Conservation (phyloP, 768 basidiomycete species). For the Pholiota molesta region DNA sequence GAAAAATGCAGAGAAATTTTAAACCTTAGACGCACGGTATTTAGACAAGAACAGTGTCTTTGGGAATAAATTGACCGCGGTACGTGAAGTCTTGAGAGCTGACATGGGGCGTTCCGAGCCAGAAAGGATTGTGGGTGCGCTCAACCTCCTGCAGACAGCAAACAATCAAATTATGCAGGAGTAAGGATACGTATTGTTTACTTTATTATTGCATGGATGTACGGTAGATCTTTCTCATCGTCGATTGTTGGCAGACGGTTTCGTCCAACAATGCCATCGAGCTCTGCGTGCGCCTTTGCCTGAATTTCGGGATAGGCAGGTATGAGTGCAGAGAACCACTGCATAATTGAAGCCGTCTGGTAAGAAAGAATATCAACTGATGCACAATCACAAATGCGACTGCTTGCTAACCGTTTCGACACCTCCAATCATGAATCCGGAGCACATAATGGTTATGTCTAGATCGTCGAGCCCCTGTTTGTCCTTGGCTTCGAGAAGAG, state of each 20-base stretch:
- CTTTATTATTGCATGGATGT: slow-evolving; percentile 31
- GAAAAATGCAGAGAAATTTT: background rate
- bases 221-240: slow-evolving; percentile 25
- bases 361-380: background rate
- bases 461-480: slow-evolving; percentile 38
- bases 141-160: slow-evolving; percentile 31
- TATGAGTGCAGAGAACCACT: slow-evolving; percentile 41
- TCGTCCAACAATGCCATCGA: slow-evolving; percentile 29
- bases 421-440: slow-evolving; percentile 48
- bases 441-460: slow-evolving; percentile 43
- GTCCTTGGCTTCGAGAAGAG: slow-evolving; percentile 33
- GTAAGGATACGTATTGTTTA: background rate
- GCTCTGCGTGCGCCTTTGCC: slow-evolving; percentile 25
- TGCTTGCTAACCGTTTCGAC: slow-evolving; percentile 38
- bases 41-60: slow-evolving; percentile 42
- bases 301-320: slow-evolving; percentile 32
- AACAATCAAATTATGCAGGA: too few relatives aligned
- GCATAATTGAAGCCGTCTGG: slow-evolving; percentile 39
- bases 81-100: slow-evolving; percentile 43
- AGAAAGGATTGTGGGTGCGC: slow-evolving; percentile 40
- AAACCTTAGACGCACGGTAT: slow-evolving; percentile 28
- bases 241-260: slow-evolving; percentile 24
- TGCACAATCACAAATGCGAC: slow-evolving; percentile 6
- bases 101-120: slow-evolving; percentile 44
- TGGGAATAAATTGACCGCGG: slow-evolving; percentile 42